phyloP scores from a whole-genome alignment of 345 rosid species.

The Barbarea vulgaris region DNA sequence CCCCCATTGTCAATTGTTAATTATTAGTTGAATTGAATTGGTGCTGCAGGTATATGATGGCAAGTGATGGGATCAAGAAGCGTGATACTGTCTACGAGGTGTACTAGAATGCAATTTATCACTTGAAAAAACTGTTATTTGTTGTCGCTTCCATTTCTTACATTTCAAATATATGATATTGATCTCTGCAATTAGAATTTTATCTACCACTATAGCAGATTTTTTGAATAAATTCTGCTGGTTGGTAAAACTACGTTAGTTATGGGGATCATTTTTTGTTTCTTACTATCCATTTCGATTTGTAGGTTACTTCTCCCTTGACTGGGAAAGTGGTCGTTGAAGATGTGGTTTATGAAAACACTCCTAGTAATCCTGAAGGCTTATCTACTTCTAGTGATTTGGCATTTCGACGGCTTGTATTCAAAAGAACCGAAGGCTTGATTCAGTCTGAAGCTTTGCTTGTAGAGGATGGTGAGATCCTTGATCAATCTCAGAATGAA shows the following conservation, averaged over 20 bases:
- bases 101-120: constrained; percentile 1
- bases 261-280: constrained; percentile 12
- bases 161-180: neutral
- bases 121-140: neutral
- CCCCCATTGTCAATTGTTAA: neutral
- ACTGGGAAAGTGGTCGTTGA: constrained; percentile 75
- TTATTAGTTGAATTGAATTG: neutral
- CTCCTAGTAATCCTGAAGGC: constrained; percentile 47
- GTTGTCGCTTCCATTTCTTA: neutral
- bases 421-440: constrained; percentile 72
- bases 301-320: constrained; percentile 70
- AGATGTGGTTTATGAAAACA: constrained; percentile 79
- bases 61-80: constrained; percentile 79
- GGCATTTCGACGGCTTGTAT: constrained; percentile 84
- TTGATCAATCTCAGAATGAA: constrained; percentile 43
- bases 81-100: constrained; percentile 66
- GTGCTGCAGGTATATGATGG: constrained; percentile 80
- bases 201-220: neutral
- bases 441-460: constrained; percentile 97
- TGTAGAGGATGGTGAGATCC: constrained; percentile 42
- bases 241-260: neutral
- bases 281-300: neutral
- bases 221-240: neutral
- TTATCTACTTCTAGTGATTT: constrained; percentile 51
- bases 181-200: neutral